Evolutionary conservation across 164 flowering plant genomes (phyloP).

Genomic region (Liquidambar formosana): DNA sequence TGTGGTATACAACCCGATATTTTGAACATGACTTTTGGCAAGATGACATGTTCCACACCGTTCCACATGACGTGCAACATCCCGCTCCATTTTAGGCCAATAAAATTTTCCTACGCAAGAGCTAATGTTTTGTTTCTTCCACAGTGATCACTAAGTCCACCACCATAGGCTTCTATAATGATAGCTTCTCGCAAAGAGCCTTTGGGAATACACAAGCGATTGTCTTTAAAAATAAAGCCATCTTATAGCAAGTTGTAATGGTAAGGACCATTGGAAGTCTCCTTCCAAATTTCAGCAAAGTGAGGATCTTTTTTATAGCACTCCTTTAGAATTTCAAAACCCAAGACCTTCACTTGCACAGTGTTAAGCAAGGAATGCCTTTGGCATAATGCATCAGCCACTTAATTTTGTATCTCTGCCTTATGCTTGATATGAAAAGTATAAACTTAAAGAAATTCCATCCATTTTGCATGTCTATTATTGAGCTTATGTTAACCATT

Average conservation of each 20-base stretch:
- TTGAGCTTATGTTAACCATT: too few species aligned
- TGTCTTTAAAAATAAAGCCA: neutral
- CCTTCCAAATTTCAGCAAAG: neutral
- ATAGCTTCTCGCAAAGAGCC: too few species aligned
- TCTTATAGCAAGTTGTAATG: neutral
- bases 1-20: neutral
- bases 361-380: too few species aligned
- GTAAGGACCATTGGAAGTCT: neutral
- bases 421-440: neutral
- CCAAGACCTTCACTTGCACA: too few species aligned
- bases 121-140: neutral
- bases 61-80: neutral
- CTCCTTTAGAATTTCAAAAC: neutral
- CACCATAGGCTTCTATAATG: too few species aligned
- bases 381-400: neutral
- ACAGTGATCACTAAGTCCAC: neutral
- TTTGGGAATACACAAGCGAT: neutral
- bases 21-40: too few species aligned
- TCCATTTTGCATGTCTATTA: too few species aligned
- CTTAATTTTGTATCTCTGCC: neutral
- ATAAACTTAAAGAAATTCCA: neutral
- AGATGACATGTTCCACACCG: neutral
- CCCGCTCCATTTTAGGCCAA: neutral
- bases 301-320: neutral
- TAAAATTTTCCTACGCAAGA: neutral